These are phyloP conservation scores for Fusarium nisikadoi DNA, from an alignment of 2,329 filamentous ascomycete species.

Conservation along the genomic window DNA sequence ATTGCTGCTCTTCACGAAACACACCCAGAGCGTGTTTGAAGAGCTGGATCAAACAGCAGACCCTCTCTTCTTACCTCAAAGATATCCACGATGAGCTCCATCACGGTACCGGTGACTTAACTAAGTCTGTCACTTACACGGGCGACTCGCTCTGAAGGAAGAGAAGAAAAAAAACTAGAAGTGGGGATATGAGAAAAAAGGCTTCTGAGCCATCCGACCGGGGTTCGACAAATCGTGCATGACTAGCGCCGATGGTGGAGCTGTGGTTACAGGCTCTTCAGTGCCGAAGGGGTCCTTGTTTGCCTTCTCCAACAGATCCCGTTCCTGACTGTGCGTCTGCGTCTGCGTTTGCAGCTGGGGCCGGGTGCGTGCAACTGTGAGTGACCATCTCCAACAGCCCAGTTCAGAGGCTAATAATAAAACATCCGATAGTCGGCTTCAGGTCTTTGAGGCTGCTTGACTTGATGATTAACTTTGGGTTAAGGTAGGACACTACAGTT, in stretches of 20 bases:
- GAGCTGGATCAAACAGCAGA: slow-evolving; percentile 26
- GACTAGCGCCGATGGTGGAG: slow-evolving; percentile 38
- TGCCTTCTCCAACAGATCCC: slow-evolving; percentile 30
- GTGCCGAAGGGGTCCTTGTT: slow-evolving; percentile 39
- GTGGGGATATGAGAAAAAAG: slow-evolving; percentile 21
- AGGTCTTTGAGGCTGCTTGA: background rate
- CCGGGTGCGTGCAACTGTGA: slow-evolving; percentile 2
- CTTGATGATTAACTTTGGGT: slow-evolving; percentile 24
- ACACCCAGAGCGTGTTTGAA: slow-evolving; percentile 37
- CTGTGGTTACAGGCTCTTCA: slow-evolving; percentile 22
- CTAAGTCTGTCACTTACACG: slow-evolving; percentile 31
- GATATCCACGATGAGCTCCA: slow-evolving; percentile 35
- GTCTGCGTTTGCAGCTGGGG: background rate
- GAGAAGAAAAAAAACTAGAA: slow-evolving; percentile 4
- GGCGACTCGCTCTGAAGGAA: slow-evolving; percentile 1
- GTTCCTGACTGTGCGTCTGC: slow-evolving; percentile 26
- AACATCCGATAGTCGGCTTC: slow-evolving; percentile 26
- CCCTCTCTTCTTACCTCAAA: slow-evolving; percentile 31
- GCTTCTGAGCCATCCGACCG: slow-evolving; percentile 28
- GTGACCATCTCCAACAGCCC: slow-evolving; percentile 20
- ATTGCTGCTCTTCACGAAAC: background rate
- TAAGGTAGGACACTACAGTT: slow-evolving; percentile 25
- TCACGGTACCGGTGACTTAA: slow-evolving; percentile 37
- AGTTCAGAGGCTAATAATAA: slow-evolving; percentile 18
- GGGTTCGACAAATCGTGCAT: slow-evolving; percentile 47